Evolutionary conservation across 208 protist genomes (phyloP), one percentile per base, ranked within the genome.

Genomic region (Acanthamoeba royreba): DNA sequence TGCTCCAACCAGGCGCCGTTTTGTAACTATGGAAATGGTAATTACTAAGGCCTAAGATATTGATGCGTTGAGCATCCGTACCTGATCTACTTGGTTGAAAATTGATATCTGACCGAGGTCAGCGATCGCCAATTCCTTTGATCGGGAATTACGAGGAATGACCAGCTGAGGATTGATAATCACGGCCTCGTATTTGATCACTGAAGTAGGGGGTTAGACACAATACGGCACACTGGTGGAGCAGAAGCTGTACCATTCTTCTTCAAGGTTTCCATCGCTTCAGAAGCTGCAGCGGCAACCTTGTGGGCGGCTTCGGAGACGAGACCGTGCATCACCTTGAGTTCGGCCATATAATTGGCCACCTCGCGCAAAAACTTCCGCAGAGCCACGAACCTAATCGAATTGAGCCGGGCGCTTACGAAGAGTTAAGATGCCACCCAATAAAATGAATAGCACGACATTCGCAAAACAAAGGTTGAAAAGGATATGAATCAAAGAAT

Each of bases 401-500:
- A 53, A 43, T 92, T 69, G 43, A 92, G 25, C 11, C 87, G 87
- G 19, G 46, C 87, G 28, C 87, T 28, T 79, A 31, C 19, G 42
- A 63, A 1, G 53, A 42, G 49, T 92, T 77, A 77, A 77, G 55
- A 43, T n/a, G n/a, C n/a, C 17, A 61, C 19, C 25, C 52, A 22
- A 17, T 17, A 22, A 28, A 22, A 61, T 28, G 52, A 22, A 61
- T 61, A 61, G 22, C 25, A 28, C 25, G 22, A 61, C 17, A 22
- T 25, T 61, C 25, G 22, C 17, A 61, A n/a, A n/a, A n/a, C n/a
- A 0, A 2, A 35, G 22, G 8, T 5, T 40, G 77, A 43, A 92
- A 47, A 92, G 87, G 87, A 92, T 92, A 92, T 53, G 87, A 77
- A 92, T 69, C 58, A 69, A 43, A 5, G 87, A 92, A 45, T 92